These are phyloP conservation scores for Medicago ruthenica DNA, from an alignment of 306 rosid species.

Conservation along the genomic window DNA sequence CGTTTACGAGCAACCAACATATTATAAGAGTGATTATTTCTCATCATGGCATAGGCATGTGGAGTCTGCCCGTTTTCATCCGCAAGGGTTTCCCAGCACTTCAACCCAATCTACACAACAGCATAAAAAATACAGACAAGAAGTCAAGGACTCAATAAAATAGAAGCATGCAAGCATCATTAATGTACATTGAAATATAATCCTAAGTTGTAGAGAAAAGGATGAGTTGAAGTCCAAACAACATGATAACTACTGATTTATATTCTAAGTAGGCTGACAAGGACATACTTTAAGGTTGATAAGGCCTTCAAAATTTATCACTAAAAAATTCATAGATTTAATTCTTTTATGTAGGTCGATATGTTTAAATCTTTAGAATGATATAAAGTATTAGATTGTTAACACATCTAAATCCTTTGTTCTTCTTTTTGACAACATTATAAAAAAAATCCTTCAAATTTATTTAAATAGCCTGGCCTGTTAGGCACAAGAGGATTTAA, in stretches of 20 bases:
- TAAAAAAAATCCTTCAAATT: neutral
- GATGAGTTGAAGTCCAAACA: conserved; percentile 9
- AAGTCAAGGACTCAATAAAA: conserved; percentile 8
- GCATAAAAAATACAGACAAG: neutral
- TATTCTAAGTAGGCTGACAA: neutral
- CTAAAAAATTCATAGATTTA: neutral
- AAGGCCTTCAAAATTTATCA: neutral
- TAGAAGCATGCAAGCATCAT: conserved; percentile 5
- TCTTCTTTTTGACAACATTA: neutral
- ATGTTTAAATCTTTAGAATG: neutral
- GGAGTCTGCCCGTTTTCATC: conserved; percentile 84
- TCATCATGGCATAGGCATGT: conserved; percentile 71
- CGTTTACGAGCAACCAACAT: conserved; percentile 70
- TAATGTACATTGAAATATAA: conserved; percentile 19
- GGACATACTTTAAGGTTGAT: neutral
- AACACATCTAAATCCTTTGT: neutral
- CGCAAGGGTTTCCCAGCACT: conserved; percentile 75
- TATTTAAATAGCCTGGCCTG: neutral
- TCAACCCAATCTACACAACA: conserved; percentile 71
- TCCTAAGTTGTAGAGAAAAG: neutral
- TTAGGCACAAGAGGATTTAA: neutral
- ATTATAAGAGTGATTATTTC: conserved; percentile 72
- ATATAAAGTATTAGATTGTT: neutral
- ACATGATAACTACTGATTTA: neutral
- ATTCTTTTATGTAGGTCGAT: neutral